A percentile compares a stretch with the other conserved stretches of the same genome.
Evolutionary conservation across 1,284 basidiomycete species (phyloP).

Genomic region (Melampsora abietis-canadensis): DNA sequence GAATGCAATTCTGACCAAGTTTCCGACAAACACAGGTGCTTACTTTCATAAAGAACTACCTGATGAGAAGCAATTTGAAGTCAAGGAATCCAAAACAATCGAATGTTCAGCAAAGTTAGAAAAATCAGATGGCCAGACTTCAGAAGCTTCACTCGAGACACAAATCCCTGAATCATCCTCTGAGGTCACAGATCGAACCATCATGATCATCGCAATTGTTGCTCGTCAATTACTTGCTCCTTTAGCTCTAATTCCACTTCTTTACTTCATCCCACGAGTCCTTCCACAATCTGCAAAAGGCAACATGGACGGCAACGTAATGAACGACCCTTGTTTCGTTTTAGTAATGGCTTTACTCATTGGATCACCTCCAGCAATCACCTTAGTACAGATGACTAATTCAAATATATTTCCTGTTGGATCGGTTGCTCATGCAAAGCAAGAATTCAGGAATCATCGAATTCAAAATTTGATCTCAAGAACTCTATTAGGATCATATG

Average conservation of each 20-base stretch:
- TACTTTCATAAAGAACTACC: constrained; percentile 15
- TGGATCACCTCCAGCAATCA: constrained; percentile 48
- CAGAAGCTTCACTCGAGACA: background rate
- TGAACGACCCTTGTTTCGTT: constrained; percentile 28
- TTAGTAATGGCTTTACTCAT: background rate
- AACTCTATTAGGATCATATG: constrained; percentile 51
- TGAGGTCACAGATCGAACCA: constrained; percentile 20
- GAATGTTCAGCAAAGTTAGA: constrained; percentile 8
- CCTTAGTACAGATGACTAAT: constrained; percentile 49
- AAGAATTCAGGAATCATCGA: constrained; percentile 28
- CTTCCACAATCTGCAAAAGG: background rate
- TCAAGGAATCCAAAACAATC: constrained; percentile 47
- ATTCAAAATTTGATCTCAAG: constrained; percentile 47
- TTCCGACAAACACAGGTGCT: constrained; percentile 9
- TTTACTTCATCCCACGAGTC: background rate
- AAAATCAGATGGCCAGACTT: constrained; percentile 15
- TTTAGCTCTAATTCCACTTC: constrained; percentile 19
- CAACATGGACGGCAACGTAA: background rate
- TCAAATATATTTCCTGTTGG: constrained; percentile 44
- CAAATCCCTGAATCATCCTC: constrained; percentile 36
- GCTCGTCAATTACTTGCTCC: constrained; percentile 31
- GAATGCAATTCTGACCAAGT: background rate
- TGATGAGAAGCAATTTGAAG: background rate
- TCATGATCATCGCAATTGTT: constrained; percentile 36
- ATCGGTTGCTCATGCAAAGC: constrained; percentile 6